A percentile compares a stretch with the other conserved stretches of the same genome.
Conservation (phyloP, 2,329 filamentous ascomycete species). For the Chaetomium sp. region DNA sequence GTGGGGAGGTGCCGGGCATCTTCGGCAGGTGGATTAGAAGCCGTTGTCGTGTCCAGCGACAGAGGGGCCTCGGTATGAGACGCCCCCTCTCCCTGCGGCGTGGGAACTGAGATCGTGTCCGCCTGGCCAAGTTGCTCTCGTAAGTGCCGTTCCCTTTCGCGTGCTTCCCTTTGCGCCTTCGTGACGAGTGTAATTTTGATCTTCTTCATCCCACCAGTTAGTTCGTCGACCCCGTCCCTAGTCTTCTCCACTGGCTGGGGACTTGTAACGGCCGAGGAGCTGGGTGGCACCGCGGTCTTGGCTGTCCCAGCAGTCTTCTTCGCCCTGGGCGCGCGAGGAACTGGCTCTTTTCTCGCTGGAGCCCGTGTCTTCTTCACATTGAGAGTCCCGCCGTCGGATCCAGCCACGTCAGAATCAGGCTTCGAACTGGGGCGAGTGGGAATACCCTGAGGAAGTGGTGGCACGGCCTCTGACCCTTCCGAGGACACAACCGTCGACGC, state of each 20-base stretch:
- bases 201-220: conserved; percentile 55
- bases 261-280: conserved; percentile 6
- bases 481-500: conserved; percentile 34
- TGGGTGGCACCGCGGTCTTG: conserved; percentile 11
- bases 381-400: conserved; percentile 34
- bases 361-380: conserved; percentile 55
- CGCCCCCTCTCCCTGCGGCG: conserved; percentile 11
- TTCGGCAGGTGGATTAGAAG: not conserved
- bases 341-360: conserved; percentile 38
- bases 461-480: conserved; percentile 22
- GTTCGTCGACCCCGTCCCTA: conserved; percentile 43
- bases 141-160: conserved; percentile 28
- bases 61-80: not conserved
- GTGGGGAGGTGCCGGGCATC: conserved; percentile 1
- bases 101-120: conserved; percentile 9
- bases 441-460: conserved; percentile 13
- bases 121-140: conserved; percentile 18
- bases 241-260: conserved; percentile 14
- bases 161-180: conserved; percentile 51
- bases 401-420: conserved; percentile 36
- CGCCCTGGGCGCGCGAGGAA: conserved; percentile 27
- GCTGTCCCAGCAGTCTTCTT: conserved; percentile 31
- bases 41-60: not conserved
- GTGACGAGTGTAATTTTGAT: conserved; percentile 58
- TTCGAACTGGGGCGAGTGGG: conserved; percentile 23